These are phyloP conservation scores for Osmanthus fragrans DNA, from an alignment of 257 asterid genomes.

Conservation along the genomic window DNA sequence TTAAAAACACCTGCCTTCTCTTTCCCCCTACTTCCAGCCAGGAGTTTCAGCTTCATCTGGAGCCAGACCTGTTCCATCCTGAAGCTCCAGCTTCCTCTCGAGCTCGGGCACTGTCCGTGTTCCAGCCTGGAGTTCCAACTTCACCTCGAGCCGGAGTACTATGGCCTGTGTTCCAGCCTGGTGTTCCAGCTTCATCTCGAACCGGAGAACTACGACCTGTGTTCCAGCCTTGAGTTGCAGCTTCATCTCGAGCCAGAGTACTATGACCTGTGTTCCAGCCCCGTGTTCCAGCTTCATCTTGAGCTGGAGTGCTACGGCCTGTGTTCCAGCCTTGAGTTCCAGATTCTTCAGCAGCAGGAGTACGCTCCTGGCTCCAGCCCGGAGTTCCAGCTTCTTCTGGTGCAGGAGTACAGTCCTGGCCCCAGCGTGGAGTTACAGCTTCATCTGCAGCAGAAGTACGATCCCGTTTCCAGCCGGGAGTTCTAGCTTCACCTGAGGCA, in stretches of 20 bases:
- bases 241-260: not conserved
- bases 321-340: no score
- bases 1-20: not conserved
- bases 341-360: no score
- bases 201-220: not conserved
- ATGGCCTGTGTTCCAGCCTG: not conserved
- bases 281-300: no score
- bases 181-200: not conserved
- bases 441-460: not conserved
- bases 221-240: not conserved
- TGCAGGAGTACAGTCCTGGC: constrained; percentile 2
- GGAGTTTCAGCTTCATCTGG: not conserved
- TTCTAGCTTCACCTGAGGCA: not conserved
- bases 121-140: not conserved
- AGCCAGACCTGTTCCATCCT: not conserved
- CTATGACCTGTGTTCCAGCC: not conserved
- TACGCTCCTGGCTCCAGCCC: no score
- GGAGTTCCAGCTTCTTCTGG: constrained; percentile 26
- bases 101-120: not conserved
- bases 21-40: not conserved
- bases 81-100: not conserved
- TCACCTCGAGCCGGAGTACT: not conserved
- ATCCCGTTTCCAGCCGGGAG: constrained; percentile 7
- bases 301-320: not conserved
- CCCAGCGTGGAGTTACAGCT: constrained; percentile 18